A percentile compares a stretch with the other conserved stretches of the same genome.
Evolutionary conservation across 768 basidiomycete species (phyloP).

Genomic region (Trametes elegans): DNA sequence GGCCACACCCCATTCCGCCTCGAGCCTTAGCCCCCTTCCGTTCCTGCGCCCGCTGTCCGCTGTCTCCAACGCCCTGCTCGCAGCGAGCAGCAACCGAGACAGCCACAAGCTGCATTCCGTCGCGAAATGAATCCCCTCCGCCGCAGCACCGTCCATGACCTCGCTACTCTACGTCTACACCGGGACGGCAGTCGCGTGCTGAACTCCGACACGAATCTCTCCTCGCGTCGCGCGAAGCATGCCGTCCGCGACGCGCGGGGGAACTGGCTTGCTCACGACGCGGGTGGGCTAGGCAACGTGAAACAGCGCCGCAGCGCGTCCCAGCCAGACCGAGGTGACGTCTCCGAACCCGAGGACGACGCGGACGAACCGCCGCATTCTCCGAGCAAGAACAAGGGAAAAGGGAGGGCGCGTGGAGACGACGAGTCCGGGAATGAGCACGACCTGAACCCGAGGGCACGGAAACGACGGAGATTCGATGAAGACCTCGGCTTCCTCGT

Average conservation of each 20-base stretch:
- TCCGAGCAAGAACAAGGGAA: constrained; percentile 26
- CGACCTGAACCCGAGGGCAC: constrained; percentile 29
- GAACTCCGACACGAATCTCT: constrained; percentile 36
- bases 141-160: constrained; percentile 61
- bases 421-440: constrained; percentile 12
- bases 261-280: constrained; percentile 68
- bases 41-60: constrained; percentile 3
- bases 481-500: constrained; percentile 56
- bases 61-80: background rate
- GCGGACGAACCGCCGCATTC: constrained; percentile 17
- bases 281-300: constrained; percentile 50
- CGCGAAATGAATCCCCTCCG: constrained; percentile 26
- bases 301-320: constrained; percentile 33
- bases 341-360: constrained; percentile 26
- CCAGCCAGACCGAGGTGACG: constrained; percentile 16
- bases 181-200: constrained; percentile 62
- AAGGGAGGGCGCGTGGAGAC: constrained; percentile 20
- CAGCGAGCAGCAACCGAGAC: background rate
- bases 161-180: constrained; percentile 61
- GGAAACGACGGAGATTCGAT: constrained; percentile 45
- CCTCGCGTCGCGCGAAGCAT: constrained; percentile 34
- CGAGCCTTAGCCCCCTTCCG: background rate
- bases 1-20: background rate
- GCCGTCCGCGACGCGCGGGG: constrained; percentile 47
- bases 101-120: background rate